Percentiles rank a stretch among this genome's conserved stretches.
phyloP scores from a whole-genome alignment of 2,329 filamentous ascomycete genomes.

The Delphinella strobiligena region DNA sequence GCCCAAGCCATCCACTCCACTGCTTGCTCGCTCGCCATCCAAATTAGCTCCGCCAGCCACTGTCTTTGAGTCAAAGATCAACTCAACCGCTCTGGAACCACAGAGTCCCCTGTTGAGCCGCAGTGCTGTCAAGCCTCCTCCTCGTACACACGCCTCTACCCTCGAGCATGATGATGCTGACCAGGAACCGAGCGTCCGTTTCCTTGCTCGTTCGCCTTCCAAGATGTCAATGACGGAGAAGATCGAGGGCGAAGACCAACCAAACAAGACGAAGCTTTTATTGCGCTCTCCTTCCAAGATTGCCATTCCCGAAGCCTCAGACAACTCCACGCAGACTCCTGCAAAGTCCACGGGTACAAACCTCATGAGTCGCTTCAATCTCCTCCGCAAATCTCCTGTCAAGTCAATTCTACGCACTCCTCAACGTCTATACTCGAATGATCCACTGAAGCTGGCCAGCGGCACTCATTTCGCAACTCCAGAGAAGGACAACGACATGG shows the following conservation, averaged over 20 bases:
- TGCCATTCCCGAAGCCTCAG: not conserved
- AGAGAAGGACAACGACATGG: conserved; percentile 12
- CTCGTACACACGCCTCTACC: conserved; percentile 10
- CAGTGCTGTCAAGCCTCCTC: conserved; percentile 13
- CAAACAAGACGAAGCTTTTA: conserved; percentile 9
- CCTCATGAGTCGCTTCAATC: conserved; percentile 29
- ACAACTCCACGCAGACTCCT: conserved; percentile 16
- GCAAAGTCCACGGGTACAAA: conserved; percentile 20
- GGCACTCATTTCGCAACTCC: conserved; percentile 44
- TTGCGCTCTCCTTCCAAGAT: conserved; percentile 11
- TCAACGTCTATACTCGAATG: conserved; percentile 46
- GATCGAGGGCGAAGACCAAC: conserved; percentile 1
- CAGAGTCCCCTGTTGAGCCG: conserved; percentile 17
- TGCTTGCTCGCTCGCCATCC: conserved; percentile 11
- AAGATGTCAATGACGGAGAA: conserved; percentile 10
- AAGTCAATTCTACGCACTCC: conserved; percentile 53
- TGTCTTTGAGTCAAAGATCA: not conserved
- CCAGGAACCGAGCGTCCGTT: conserved; percentile 13
- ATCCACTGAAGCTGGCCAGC: conserved; percentile 46
- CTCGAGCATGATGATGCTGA: conserved; percentile 8
- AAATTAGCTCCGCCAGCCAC: conserved; percentile 2
- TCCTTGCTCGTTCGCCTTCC: conserved; percentile 22
- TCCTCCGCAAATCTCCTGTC: conserved; percentile 42
- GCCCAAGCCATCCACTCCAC: conserved; percentile 9
- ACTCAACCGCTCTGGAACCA: conserved; percentile 1